These are phyloP conservation scores for Vitis riparia DNA, from an alignment of 164 flowering plant species.

Conservation along the genomic window DNA sequence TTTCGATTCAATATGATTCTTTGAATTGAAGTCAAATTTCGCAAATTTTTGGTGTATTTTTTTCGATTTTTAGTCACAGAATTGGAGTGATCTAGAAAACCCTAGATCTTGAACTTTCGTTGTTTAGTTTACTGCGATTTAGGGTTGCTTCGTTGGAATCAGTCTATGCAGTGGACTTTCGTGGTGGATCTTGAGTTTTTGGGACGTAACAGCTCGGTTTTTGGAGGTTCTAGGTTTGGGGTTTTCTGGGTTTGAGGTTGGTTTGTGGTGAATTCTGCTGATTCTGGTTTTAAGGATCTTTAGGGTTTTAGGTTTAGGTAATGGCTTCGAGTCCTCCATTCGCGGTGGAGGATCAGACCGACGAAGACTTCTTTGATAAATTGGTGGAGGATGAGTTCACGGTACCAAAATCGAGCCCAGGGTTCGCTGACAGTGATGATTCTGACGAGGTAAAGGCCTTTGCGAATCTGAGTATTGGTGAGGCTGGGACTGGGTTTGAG, in stretches of 20 bases:
- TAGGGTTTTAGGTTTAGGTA: constrained; percentile 19
- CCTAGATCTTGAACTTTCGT: constrained; percentile 35
- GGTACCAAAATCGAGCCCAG: constrained; percentile 7
- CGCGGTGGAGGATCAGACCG: constrained; percentile 73
- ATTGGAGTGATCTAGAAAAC: constrained; percentile 16
- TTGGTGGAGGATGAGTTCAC: constrained; percentile 58
- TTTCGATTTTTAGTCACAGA: constrained; percentile 12
- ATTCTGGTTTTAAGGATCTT: constrained; percentile 7
- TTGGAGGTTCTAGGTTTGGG: constrained; percentile 1
- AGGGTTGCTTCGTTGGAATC: neutral
- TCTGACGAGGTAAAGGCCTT: constrained; percentile 47
- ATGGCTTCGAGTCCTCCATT: constrained; percentile 70
- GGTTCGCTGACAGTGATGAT: constrained; percentile 24
- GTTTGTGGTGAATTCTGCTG: constrained; percentile 6
- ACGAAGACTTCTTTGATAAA: constrained; percentile 81
- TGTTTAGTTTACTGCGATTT: neutral
- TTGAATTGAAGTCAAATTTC: constrained; percentile 1
- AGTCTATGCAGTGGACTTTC: neutral
- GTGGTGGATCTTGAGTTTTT: constrained; percentile 21
- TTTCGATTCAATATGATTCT: too few species aligned
- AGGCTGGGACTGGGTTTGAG: constrained; percentile 9
- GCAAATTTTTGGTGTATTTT: neutral
- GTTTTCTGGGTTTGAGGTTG: neutral
- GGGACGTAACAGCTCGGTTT: constrained; percentile 6
- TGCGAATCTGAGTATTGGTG: constrained; percentile 38